Conservation (phyloP, 768 basidiomycete species). For the Lactarius hatsudake region DNA sequence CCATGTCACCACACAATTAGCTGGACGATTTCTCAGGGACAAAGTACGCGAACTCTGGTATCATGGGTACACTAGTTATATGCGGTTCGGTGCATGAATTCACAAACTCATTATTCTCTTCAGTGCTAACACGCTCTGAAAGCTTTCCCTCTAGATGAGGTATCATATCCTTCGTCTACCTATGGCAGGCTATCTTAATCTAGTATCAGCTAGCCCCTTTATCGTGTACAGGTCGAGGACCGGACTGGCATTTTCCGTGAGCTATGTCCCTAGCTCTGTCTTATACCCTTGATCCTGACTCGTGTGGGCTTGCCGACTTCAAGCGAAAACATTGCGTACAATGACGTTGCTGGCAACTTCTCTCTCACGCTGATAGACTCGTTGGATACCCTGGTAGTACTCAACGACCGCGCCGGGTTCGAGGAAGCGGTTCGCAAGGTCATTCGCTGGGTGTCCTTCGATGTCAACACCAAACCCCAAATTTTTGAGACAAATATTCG, state of each 20-base stretch:
- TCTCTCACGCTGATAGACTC: constrained; percentile 81
- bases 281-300: constrained; percentile 5
- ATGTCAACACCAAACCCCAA: constrained; percentile 95
- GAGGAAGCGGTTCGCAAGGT: constrained; percentile 81
- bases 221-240: constrained; percentile 83
- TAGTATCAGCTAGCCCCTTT: constrained; percentile 72
- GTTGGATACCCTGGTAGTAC: constrained; percentile 87
- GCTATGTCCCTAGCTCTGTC: constrained; percentile 31
- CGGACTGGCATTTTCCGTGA: constrained; percentile 81
- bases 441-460: constrained; percentile 82
- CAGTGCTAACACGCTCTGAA: constrained; percentile 18
- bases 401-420: constrained; percentile 75
- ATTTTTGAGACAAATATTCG: constrained; percentile 97
- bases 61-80: constrained; percentile 88
- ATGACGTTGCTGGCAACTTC: constrained; percentile 95
- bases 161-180: constrained; percentile 33
- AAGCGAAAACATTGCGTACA: constrained; percentile 71
- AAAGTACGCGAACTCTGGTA: constrained; percentile 78
- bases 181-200: constrained; percentile 9
- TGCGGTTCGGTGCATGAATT: constrained; percentile 63
- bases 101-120: constrained; percentile 24
- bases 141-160: constrained; percentile 90
- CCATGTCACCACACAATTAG: not conserved
- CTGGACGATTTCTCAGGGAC: constrained; percentile 44
- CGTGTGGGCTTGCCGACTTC: constrained; percentile 34